These are phyloP conservation scores for Alternaria triticina DNA, from an alignment of 2,329 filamentous ascomycete species.

Conservation along the genomic window DNA sequence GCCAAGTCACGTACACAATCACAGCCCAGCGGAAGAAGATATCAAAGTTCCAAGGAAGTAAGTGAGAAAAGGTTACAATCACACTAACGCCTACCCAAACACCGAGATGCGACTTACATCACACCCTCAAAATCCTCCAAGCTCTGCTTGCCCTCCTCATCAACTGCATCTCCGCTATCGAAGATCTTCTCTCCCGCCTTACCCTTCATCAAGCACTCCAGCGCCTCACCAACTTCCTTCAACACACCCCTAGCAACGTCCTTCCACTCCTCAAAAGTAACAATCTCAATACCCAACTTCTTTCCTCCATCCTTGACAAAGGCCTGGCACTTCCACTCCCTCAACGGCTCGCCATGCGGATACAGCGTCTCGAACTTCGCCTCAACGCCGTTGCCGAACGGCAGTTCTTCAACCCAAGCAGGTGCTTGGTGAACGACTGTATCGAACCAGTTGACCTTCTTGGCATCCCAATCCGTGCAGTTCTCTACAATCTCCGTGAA, in stretches of 20 bases:
- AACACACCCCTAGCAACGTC: constrained; percentile 60
- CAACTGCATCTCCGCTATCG: background rate
- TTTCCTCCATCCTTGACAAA: constrained; percentile 59
- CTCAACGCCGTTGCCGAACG: constrained; percentile 46
- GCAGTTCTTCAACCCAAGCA: constrained; percentile 64
- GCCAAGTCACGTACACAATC: background rate
- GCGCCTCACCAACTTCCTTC: constrained; percentile 47
- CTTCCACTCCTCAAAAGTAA: constrained; percentile 65
- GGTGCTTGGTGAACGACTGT: constrained; percentile 51
- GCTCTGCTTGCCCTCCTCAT: constrained; percentile 6
- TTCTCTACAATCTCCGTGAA: constrained; percentile 44
- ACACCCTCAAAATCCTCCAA: constrained; percentile 31
- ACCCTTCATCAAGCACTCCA: constrained; percentile 29
- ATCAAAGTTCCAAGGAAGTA: background rate
- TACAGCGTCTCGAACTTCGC: constrained; percentile 63
- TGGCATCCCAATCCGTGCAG: constrained; percentile 42
- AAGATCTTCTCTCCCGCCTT: constrained; percentile 30
- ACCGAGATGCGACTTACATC: constrained; percentile 12
- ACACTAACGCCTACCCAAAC: background rate
- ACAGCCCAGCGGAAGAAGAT: background rate
- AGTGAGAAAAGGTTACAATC: background rate
- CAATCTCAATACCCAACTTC: constrained; percentile 63
- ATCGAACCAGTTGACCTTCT: constrained; percentile 43
- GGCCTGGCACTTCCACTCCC: constrained; percentile 66
- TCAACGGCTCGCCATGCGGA: constrained; percentile 51